Evolutionary conservation across 1,284 basidiomycete species (phyloP), one percentile per base, ranked within the genome.

Genomic region (Schizophyllum commune): DNA sequence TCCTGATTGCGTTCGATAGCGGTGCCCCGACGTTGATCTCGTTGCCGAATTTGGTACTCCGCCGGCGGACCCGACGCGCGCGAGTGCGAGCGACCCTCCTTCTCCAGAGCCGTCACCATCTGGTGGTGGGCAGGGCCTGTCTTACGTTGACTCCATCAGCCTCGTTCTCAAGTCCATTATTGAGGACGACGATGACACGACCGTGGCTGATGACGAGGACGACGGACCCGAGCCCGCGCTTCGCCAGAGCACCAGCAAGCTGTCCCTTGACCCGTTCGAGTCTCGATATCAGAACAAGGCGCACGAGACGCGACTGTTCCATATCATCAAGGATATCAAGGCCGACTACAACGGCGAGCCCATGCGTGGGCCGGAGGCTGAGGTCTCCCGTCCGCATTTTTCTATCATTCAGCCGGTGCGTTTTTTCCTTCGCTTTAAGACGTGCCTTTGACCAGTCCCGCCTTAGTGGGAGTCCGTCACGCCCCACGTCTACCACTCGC

Each of bases 351-450:
- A 20, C 19, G 27, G 19, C 21, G 21, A 19, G n/a, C 22, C 27
- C 8, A 11, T 21, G n/a, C 27, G 17, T 11, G 19, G 56, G 13
- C 27, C 56, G 3, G 19, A 57, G 15, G 19, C 19, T 2, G n/a
- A 39, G 19, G 56, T 6, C 8, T 5, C 7, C 4, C 56, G 19
- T 32, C 27, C 22, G 5, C 56, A 32, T 21, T 57, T 39, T 20
- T 6, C 21, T 32, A 22, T 15, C 8, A 32, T 27, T 8, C 27
- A 20, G 19, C 56, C 27, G 6, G 56, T 19, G 27, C 32, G 21
- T 32, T 60, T 27, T 58, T 64, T 5, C 21, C 62, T 4, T 27
- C 58, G 1, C 59, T 60, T n/a, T 64, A 65, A 21, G 63, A 61
- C 32, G 15, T 9, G 3, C 27, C 56, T 57, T 32, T 39, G 9